Conservation (phyloP, 2,329 filamentous ascomycete species). For the Penicillium sp. region DNA sequence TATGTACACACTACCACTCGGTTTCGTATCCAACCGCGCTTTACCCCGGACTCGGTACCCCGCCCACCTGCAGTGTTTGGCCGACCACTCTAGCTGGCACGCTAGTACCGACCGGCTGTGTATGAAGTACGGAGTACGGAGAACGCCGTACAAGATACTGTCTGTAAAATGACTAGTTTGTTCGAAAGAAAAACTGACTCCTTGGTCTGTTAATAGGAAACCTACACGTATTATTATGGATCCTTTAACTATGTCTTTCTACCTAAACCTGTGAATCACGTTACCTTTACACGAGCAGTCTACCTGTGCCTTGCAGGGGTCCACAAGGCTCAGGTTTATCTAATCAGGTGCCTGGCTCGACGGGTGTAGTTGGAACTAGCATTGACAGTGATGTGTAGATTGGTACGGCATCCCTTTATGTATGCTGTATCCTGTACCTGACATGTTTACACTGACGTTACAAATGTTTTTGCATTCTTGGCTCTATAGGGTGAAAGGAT, state of each 20-base stretch:
- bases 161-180: not conserved
- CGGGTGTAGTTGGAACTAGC: not conserved
- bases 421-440: not conserved
- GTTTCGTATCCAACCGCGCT: conserved; percentile 3
- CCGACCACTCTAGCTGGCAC: not conserved
- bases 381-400: not conserved
- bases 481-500: no score
- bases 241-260: no score
- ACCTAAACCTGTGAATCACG: no score
- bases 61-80: not conserved
- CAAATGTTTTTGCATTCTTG: not conserved
- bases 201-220: no score
- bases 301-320: no score
- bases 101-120: not conserved
- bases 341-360: not conserved
- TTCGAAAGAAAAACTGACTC: not conserved
- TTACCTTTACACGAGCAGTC: no score
- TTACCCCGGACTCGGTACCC: conserved; percentile 7
- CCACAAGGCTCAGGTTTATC: not conserved
- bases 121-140: not conserved
- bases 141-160: not conserved
- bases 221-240: no score
- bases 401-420: not conserved
- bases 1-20: not conserved
- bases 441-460: not conserved